These are phyloP conservation scores for Microsporum canis DNA, from an alignment of 2,329 filamentous ascomycete genomes.

Conservation along the genomic window DNA sequence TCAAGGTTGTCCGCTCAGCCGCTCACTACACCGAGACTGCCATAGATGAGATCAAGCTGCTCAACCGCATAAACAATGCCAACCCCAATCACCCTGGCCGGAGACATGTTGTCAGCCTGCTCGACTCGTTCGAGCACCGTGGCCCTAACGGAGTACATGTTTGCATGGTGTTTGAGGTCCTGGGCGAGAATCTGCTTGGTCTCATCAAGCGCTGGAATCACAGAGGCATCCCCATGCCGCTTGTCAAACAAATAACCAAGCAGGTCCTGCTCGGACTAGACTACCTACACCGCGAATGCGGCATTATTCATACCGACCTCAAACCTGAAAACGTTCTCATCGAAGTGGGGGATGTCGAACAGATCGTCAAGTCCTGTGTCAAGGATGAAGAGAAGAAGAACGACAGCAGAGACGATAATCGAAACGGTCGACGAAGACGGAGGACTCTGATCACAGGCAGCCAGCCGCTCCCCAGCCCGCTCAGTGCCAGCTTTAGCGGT, in stretches of 20 bases:
- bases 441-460: constrained; percentile 94
- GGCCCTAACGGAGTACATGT: constrained; percentile 93
- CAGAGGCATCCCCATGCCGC: constrained; percentile 84
- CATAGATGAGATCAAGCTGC: constrained; percentile 95
- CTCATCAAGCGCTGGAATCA: constrained; percentile 99
- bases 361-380: constrained; percentile 93
- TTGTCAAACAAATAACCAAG: constrained; percentile 98
- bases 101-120: constrained; percentile 86
- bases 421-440: constrained; percentile 79
- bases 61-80: constrained; percentile 91
- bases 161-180: constrained; percentile 98
- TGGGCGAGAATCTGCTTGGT: constrained; percentile 88
- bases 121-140: constrained; percentile 96
- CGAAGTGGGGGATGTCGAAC: constrained; percentile 96
- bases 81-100: constrained; percentile 91
- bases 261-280: constrained; percentile 92
- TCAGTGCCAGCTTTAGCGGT: constrained; percentile 83
- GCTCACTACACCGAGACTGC: constrained; percentile 98
- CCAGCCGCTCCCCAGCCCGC: constrained; percentile 85
- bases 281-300: constrained; percentile 93
- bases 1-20: constrained; percentile 95
- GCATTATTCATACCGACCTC: constrained; percentile 95
- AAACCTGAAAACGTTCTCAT: constrained; percentile 98
- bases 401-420: constrained; percentile 69
- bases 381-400: constrained; percentile 57